Base-by-base conservation (phyloP, 345 rosid genomes). In the Eucalyptus dawsonii region DNA sequence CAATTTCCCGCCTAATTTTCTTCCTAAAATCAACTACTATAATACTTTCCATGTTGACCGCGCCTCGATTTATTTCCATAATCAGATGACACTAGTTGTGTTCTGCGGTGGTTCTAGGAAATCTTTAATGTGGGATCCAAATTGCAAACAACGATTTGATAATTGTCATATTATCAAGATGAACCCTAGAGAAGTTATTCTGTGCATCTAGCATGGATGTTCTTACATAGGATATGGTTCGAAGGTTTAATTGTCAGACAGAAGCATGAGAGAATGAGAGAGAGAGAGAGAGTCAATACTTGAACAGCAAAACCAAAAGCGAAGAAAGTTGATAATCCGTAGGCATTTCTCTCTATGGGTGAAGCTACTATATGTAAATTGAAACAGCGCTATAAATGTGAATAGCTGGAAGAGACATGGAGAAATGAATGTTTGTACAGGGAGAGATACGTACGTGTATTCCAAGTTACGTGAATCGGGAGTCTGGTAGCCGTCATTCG, bases 401-500 rank as follows among this genome's bases (percentile, higher is more conserved):
- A 86, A 86, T 50, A 42, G 56, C 62, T 34, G 27, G 47, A 53
- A 58, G 47, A 42, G 50, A 87, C 34, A 53, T 7, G 50, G 15
- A 87, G 31, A 29, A 87, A 40, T 11, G 49, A 10, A 69, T 47
- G 31, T 88, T 29, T 25, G 47, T 45, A 87, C 37, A 72, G 85
- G 25, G 49, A 87, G 50, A 15, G 16, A 40, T 14, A 34, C 11
- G 29, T n/a, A 87, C 42, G 15, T n/a, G 81, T 67, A 86, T 89
- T 86, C 89, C 47, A 21, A 49, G 85, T 90, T 76, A 40, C 13
- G 47, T 76, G 85, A 6, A 76, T 76, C 44, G 29, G 47, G 47
- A 40, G 47, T 90, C 90, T 92, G 93, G 93, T 92, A 93, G 96
- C 95, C 94, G 95, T 94, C 95, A 91, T 92, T 92, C 91, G 92